These are phyloP conservation scores for Exophiala sp. DNA, from an alignment of 2,329 filamentous ascomycete species.

Conservation along the genomic window DNA sequence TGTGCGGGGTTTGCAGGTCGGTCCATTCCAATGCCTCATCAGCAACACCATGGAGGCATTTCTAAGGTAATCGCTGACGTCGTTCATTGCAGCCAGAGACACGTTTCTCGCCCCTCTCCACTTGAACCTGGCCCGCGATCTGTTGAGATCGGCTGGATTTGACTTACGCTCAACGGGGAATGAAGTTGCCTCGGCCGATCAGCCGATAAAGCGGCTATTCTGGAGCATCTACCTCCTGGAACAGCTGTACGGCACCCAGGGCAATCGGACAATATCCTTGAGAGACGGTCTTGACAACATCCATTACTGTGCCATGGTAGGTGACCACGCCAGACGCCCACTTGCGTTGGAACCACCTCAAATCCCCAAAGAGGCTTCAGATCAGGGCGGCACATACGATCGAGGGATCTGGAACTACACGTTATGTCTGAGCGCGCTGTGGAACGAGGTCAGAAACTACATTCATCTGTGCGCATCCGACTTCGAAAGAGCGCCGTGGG, in stretches of 20 bases:
- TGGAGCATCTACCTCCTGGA: constrained; percentile 53
- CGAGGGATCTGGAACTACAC: constrained; percentile 10
- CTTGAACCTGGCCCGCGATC: constrained; percentile 44
- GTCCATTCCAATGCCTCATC: neutral
- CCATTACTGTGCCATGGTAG: neutral
- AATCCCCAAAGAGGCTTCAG: neutral
- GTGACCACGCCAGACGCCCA: neutral
- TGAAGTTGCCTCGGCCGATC: constrained; percentile 34
- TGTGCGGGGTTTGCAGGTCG: neutral
- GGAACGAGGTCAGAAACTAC: constrained; percentile 11
- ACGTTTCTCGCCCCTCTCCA: neutral
- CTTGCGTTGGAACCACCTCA: neutral
- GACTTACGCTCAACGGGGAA: constrained; percentile 43
- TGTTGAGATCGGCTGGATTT: constrained; percentile 51
- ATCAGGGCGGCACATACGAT: neutral
- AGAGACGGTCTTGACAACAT: neutral
- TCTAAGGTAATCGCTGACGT: neutral
- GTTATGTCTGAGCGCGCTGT: constrained; percentile 2
- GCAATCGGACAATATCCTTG: constrained; percentile 30
- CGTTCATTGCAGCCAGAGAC: neutral
- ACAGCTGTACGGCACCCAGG: constrained; percentile 49
- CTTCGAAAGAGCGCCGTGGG: constrained; percentile 22
- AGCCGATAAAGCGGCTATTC: constrained; percentile 50
- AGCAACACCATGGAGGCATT: neutral
- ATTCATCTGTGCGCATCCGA: constrained; percentile 5